These are phyloP conservation scores for Paraphoma sp. DNA, from an alignment of 2,329 filamentous ascomycete species.

Conservation along the genomic window DNA sequence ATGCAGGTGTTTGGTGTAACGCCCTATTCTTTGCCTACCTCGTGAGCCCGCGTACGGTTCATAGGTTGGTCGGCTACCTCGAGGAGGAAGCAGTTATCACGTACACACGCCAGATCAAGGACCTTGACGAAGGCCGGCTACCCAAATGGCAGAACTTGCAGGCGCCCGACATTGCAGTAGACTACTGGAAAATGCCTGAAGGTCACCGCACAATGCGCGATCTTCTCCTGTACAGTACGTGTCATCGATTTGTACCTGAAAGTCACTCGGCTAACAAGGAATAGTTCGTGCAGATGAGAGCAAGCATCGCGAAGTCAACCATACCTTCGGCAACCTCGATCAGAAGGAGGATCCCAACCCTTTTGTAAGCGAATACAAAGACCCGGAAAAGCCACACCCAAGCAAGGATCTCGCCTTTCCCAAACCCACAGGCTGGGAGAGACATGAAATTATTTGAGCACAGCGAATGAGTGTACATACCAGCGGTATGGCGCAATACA, in stretches of 20 bases:
- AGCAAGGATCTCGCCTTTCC: slow-evolving; percentile 70
- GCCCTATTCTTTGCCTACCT: slow-evolving; percentile 89
- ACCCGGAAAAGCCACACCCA: slow-evolving; percentile 70
- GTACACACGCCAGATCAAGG: slow-evolving; percentile 86
- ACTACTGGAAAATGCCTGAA: slow-evolving; percentile 95
- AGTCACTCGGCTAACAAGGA: slow-evolving; percentile 8
- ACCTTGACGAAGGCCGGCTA: slow-evolving; percentile 83
- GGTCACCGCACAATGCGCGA: slow-evolving; percentile 83
- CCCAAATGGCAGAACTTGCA: slow-evolving; percentile 80
- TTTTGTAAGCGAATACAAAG: slow-evolving; percentile 83
- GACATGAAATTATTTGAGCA: slow-evolving; percentile 41
- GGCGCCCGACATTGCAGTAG: slow-evolving; percentile 86
- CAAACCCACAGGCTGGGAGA: slow-evolving; percentile 79
- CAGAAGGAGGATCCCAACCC: slow-evolving; percentile 90
- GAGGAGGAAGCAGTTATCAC: slow-evolving; percentile 98
- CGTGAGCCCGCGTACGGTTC: slow-evolving; percentile 82
- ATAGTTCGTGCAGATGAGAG: slow-evolving; percentile 47
- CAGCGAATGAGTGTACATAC: neutral
- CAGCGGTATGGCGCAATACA: neutral
- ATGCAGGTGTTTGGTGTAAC: slow-evolving; percentile 83
- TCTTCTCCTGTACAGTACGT: slow-evolving; percentile 82
- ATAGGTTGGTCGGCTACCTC: slow-evolving; percentile 95
- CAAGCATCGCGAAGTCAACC: slow-evolving; percentile 88
- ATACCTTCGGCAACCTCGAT: slow-evolving; percentile 88
- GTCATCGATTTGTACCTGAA: neutral